Evolutionary conservation across 2,329 filamentous ascomycete genomes (phyloP).

Genomic region (Trichophyton benhamiae): DNA sequence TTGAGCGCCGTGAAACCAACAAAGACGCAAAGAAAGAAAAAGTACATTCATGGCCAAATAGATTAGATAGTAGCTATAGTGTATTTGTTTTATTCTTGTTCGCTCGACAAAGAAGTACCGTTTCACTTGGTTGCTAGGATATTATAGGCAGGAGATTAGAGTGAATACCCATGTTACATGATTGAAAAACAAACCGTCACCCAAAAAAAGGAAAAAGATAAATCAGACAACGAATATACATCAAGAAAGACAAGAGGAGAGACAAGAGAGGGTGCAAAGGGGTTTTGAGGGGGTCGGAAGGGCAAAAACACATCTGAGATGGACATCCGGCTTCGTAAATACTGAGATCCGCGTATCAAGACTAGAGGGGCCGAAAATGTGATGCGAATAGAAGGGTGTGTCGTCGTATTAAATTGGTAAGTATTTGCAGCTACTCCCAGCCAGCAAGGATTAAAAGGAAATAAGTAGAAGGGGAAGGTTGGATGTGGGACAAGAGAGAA

Average conservation of each 20-base stretch:
- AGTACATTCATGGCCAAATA: not conserved
- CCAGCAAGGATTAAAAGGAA: not conserved
- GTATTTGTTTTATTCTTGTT: not conserved
- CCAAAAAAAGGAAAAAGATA: not conserved
- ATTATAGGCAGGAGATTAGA: conserved; percentile 1
- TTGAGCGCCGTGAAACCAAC: not conserved
- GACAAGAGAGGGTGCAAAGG: not conserved
- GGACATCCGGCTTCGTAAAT: not conserved
- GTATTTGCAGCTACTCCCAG: conserved; percentile 1
- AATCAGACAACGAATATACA: not conserved
- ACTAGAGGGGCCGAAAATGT: not conserved
- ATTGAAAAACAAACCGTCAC: not conserved
- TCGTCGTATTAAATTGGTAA: conserved; percentile 1
- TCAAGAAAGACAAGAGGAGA: not conserved
- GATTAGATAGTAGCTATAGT: not conserved
- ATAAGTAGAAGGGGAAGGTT: not conserved
- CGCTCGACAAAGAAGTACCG: not conserved
- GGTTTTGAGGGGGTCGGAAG: not conserved
- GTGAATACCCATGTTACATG: conserved; percentile 3
- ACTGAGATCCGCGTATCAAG: not conserved
- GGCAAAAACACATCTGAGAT: not conserved
- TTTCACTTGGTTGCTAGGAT: not conserved
- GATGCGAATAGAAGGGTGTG: not conserved
- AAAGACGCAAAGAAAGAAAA: not conserved
- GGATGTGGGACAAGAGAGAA: not conserved